Conservation (phyloP, 1,139 yeast genomes). For the Saccharomyces hybrid region DNA sequence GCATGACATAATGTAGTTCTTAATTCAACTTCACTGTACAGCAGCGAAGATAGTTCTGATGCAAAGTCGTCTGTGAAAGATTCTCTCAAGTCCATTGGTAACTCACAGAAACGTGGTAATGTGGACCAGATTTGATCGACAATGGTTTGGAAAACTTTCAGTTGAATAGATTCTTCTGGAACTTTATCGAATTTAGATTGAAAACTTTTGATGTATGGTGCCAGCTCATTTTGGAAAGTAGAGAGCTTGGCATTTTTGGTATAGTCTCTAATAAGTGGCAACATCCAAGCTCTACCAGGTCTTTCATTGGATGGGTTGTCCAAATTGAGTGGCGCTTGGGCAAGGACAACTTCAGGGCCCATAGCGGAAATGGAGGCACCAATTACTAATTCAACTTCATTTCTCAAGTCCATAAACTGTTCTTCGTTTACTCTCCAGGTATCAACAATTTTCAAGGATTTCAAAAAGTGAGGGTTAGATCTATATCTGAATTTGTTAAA, state of each 20-base stretch:
- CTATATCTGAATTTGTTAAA: slow-evolving; percentile 60
- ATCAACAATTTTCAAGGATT: slow-evolving; percentile 66
- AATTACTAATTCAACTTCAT: slow-evolving; percentile 73
- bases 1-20: slow-evolving; percentile 79
- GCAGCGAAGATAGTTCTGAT: slow-evolving; percentile 58
- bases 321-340: slow-evolving; percentile 71
- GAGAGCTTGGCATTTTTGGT: slow-evolving; percentile 63
- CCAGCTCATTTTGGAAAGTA: slow-evolving; percentile 53
- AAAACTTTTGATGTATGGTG: slow-evolving; percentile 63
- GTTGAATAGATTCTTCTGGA: slow-evolving; percentile 51
- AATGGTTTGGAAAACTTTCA: slow-evolving; percentile 72
- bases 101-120: slow-evolving; percentile 80
- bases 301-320: slow-evolving; percentile 40
- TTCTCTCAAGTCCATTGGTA: slow-evolving; percentile 63
- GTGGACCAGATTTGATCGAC: slow-evolving; percentile 89
- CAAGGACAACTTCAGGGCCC: slow-evolving; percentile 80
- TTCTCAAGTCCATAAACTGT: slow-evolving; percentile 60
- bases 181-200: slow-evolving; percentile 33
- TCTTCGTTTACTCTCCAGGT: slow-evolving; percentile 77
- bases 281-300: slow-evolving; percentile 88
- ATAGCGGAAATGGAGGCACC: slow-evolving; percentile 68
- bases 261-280: slow-evolving; percentile 87
- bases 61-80: slow-evolving; percentile 75
- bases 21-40: slow-evolving; percentile 67
- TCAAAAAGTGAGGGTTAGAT: slow-evolving; percentile 64